Evolutionary conservation across 768 basidiomycete genomes (phyloP).

Genomic region (Pluteus cervinus): DNA sequence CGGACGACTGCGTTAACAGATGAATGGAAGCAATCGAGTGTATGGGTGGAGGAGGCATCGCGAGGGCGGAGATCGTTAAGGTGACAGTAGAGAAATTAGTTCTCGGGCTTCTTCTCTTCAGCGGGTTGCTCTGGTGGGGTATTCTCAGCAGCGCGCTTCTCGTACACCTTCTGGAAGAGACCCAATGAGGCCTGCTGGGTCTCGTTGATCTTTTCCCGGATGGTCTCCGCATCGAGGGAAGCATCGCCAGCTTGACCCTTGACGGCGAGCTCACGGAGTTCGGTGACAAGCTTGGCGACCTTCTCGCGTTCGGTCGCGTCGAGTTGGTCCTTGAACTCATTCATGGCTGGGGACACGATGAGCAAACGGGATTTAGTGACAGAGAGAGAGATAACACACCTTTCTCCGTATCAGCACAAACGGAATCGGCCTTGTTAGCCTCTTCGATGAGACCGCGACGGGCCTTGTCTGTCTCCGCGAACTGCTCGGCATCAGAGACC

Average conservation of each 20-base stretch:
- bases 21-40: no score
- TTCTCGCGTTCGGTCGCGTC: slow-evolving; percentile 91
- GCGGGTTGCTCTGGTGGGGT: slow-evolving; percentile 37
- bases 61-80: slow-evolving; percentile 8
- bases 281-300: slow-evolving; percentile 78
- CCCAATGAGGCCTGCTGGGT: slow-evolving; percentile 93
- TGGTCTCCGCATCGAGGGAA: slow-evolving; percentile 74
- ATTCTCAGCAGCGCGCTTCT: slow-evolving; percentile 82
- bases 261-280: slow-evolving; percentile 82
- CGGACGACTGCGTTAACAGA: no score
- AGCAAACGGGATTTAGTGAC: slow-evolving; percentile 5
- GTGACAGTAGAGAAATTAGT: slow-evolving; percentile 8
- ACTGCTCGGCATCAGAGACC: slow-evolving; percentile 92
- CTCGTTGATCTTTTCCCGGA: slow-evolving; percentile 90
- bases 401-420: slow-evolving; percentile 94
- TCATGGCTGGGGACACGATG: slow-evolving; percentile 58
- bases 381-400: slow-evolving; percentile 34
- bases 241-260: slow-evolving; percentile 89
- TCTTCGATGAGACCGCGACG: slow-evolving; percentile 90
- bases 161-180: slow-evolving; percentile 97
- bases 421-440: slow-evolving; percentile 93
- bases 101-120: slow-evolving; percentile 80
- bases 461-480: slow-evolving; percentile 87
- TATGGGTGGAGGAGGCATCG: slow-evolving; percentile 6
- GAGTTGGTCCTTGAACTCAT: slow-evolving; percentile 96